Base-by-base conservation (phyloP, 129 eudicot genomes). In the Chrysanthemum seticuspe region DNA sequence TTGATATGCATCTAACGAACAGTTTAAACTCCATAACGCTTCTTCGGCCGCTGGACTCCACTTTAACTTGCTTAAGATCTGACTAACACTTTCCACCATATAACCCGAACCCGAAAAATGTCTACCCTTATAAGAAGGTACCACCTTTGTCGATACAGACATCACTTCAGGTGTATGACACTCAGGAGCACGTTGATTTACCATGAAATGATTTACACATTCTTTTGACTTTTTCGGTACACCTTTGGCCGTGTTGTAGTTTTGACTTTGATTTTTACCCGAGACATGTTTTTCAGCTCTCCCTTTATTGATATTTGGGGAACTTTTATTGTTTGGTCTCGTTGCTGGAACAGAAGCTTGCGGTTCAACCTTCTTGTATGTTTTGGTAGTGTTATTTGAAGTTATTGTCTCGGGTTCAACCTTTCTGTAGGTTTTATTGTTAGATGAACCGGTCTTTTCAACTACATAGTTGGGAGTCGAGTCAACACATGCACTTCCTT, bases 41-140 rank as follows among this genome's bases (percentile, higher is more conserved):
- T 83, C 85, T 84, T 91, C 97, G 9, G 97, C 68, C 19, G 88
- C 82, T 11, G 90, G 88, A 29, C 97, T 81, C 99, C 99, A 95
- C 44, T 82, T 95, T 36, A 77, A 72, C 77, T 87, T 87, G 66
- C 73, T 80, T 58, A 95, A 62, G 53, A 95, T 85, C 64, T 74
- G 84, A 40, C 82, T 80, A 67, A 95, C 91, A 9, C 75, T 81
- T 51, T 84, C 96, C 65, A 91, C 97, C 66, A 74, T 67, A 58
- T 80, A 76, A 2, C 79, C 83, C 0, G 91, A 83, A 53, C 83
- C 78, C 11, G 80, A 72, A 79, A 74, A 81, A 50, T 80, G 90
- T 74, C 91, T 85, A 59, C 78, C 76, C 77, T 51, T 51, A 11
- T 85, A 85, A 75, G 78, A 85, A 72, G 78, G 72, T 62, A 65